phyloP scores from a whole-genome alignment of 257 asterid genomes.

The Rehmannia glutinosa region DNA sequence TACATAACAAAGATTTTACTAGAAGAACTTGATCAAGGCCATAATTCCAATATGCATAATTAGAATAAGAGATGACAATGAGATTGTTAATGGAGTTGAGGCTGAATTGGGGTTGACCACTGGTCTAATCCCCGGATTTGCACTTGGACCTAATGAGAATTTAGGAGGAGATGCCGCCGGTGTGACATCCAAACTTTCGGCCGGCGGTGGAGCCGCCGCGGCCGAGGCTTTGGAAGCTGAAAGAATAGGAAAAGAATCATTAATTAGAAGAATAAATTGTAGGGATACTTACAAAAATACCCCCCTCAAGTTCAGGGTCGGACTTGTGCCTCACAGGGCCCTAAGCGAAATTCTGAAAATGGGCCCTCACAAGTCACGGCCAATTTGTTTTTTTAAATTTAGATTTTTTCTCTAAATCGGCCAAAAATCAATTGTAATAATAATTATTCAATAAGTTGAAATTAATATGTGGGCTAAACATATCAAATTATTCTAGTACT shows the following conservation, averaged over 20 bases:
- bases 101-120: conserved; percentile 40
- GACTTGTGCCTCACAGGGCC: too few relatives aligned
- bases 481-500: too few relatives aligned
- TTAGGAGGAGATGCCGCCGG: conserved; percentile 43
- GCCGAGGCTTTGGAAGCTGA: conserved; percentile 46
- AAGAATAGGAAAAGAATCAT: not conserved
- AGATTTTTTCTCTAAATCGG: too few relatives aligned
- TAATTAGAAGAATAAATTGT: too few relatives aligned
- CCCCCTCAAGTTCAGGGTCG: too few relatives aligned
- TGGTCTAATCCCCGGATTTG: conserved; percentile 53
- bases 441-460: too few relatives aligned
- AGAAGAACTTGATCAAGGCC: conserved; percentile 21
- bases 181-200: conserved; percentile 13
- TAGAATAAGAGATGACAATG: conserved; percentile 21
- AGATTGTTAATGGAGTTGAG: conserved; percentile 20
- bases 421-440: too few relatives aligned
- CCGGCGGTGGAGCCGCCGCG: conserved; percentile 30
- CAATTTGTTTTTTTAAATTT: too few relatives aligned
- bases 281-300: too few relatives aligned
- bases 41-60: conserved; percentile 25
- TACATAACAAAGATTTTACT: not conserved
- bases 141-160: conserved; percentile 37
- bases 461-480: too few relatives aligned
- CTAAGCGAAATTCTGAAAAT: too few relatives aligned
- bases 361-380: too few relatives aligned